A percentile compares a stretch with the other conserved stretches of the same genome.
These are phyloP conservation scores for Anisodus tanguticus DNA, from an alignment of 257 asterid genomes.

Conservation along the genomic window DNA sequence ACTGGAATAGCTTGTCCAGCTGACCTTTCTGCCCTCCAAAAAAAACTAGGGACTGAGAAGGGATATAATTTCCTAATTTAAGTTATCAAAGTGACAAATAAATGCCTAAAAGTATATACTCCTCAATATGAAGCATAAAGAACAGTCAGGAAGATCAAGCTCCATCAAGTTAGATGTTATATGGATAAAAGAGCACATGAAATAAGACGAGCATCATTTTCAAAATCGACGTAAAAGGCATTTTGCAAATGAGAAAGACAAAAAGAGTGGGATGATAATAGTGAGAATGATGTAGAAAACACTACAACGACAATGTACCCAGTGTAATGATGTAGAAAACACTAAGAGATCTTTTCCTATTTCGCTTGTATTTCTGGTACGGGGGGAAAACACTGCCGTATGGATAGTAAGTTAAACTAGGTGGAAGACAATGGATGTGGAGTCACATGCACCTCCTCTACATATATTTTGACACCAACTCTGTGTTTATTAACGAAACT, in stretches of 20 bases:
- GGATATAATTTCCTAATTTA: slow-evolving; percentile 16
- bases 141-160: neutral
- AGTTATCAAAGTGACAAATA: slow-evolving; percentile 5
- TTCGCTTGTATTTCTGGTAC: slow-evolving; percentile 9
- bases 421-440: slow-evolving; percentile 7
- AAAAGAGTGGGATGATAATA: slow-evolving; percentile 1
- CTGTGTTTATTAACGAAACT: neutral
- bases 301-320: neutral
- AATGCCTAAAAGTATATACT: neutral
- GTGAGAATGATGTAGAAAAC: neutral
- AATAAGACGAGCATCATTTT: neutral
- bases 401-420: neutral
- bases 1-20: slow-evolving; percentile 19
- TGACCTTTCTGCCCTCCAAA: neutral
- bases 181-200: slow-evolving; percentile 24
- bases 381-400: neutral
- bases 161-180: neutral
- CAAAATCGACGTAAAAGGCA: neutral
- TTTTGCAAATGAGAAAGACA: slow-evolving; percentile 16
- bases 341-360: neutral
- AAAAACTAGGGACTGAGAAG: neutral
- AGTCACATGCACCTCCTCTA: slow-evolving; percentile 16
- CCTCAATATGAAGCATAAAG: neutral
- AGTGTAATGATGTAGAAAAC: neutral
- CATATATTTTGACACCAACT: neutral